Evolutionary conservation across 2,329 filamentous ascomycete genomes (phyloP).

Genomic region (Arachnomyces sp.): DNA sequence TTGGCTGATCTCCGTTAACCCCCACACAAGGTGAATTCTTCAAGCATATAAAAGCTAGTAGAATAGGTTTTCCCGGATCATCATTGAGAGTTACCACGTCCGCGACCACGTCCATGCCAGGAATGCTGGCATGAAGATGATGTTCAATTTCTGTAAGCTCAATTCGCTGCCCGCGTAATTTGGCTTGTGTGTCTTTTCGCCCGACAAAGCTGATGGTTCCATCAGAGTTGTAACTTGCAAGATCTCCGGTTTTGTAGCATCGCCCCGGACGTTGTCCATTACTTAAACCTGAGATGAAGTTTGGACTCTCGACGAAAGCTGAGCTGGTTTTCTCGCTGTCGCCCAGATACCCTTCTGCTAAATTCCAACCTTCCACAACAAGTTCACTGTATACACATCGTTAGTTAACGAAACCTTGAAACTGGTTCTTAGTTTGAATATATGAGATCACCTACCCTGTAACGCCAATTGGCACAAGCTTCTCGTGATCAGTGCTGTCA

Average conservation of each 20-base stretch:
- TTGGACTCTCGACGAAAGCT: conserved; percentile 44
- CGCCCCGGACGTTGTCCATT: conserved; percentile 4
- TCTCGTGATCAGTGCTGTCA: conserved; percentile 30
- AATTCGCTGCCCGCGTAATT: conserved; percentile 83
- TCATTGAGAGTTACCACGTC: conserved; percentile 44
- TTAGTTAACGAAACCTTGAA: too few relatives aligned
- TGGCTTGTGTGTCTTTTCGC: conserved; percentile 73
- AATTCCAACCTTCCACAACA: conserved; percentile 43
- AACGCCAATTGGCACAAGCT: conserved; percentile 34
- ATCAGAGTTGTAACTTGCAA: conserved; percentile 22
- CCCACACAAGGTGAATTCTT: too few relatives aligned
- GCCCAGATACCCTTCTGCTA: conserved; percentile 56
- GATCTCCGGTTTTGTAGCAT: conserved; percentile 29
- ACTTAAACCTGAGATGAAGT: too few relatives aligned
- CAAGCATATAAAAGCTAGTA: conserved; percentile 45
- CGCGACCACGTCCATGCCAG: conserved; percentile 39
- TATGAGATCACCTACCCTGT: too few relatives aligned
- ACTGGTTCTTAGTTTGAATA: too few relatives aligned
- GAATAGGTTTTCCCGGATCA: conserved; percentile 32
- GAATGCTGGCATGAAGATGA: conserved; percentile 25
- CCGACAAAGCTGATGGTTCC: conserved; percentile 60
- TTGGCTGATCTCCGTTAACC: too few relatives aligned
- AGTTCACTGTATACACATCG: too few relatives aligned
- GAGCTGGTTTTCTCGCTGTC: conserved; percentile 51
- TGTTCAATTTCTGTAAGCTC: conserved; percentile 78